These are phyloP conservation scores for Hibiscus tridactylites DNA, from an alignment of 345 rosid genomes.

Conservation along the genomic window DNA sequence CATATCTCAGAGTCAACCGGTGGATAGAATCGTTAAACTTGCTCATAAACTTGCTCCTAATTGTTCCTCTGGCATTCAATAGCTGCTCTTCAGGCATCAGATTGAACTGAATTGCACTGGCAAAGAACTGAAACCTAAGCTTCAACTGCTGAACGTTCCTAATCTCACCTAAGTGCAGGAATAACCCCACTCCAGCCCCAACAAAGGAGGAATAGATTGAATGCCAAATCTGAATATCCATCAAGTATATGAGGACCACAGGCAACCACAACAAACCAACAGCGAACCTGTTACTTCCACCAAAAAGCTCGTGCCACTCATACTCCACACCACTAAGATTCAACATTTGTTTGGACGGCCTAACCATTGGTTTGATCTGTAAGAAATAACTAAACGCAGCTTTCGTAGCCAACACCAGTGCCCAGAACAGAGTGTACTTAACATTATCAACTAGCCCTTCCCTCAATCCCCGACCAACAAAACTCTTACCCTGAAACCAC, in stretches of 20 bases:
- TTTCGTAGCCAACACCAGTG: slow-evolving; percentile 77
- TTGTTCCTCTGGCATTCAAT: slow-evolving; percentile 60
- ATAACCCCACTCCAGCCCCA: slow-evolving; percentile 82
- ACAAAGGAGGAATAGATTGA: slow-evolving; percentile 76
- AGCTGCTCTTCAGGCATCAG: slow-evolving; percentile 96
- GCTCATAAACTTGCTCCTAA: slow-evolving; percentile 50
- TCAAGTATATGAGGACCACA: slow-evolving; percentile 65
- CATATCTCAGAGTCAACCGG: slow-evolving; percentile 83
- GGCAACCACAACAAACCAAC: slow-evolving; percentile 81
- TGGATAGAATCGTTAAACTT: slow-evolving; percentile 50
- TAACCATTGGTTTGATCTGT: slow-evolving; percentile 81
- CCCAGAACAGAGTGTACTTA: slow-evolving; percentile 76
- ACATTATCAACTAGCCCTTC: slow-evolving; percentile 75
- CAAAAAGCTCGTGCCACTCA: slow-evolving; percentile 61
- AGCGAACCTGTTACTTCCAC: slow-evolving; percentile 58
- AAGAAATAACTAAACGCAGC: slow-evolving; percentile 75
- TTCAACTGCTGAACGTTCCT: slow-evolving; percentile 77
- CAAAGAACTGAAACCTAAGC: slow-evolving; percentile 94
- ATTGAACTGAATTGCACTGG: slow-evolving; percentile 94
- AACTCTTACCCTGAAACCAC: slow-evolving; percentile 74
- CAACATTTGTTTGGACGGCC: slow-evolving; percentile 50
- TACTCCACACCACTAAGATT: slow-evolving; percentile 33
- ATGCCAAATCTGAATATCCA: slow-evolving; percentile 97
- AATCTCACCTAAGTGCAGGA: slow-evolving; percentile 90
- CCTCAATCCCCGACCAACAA: slow-evolving; percentile 79